phyloP scores from a whole-genome alignment of 1,284 basidiomycete genomes.

The Caloboletus inedulis region DNA sequence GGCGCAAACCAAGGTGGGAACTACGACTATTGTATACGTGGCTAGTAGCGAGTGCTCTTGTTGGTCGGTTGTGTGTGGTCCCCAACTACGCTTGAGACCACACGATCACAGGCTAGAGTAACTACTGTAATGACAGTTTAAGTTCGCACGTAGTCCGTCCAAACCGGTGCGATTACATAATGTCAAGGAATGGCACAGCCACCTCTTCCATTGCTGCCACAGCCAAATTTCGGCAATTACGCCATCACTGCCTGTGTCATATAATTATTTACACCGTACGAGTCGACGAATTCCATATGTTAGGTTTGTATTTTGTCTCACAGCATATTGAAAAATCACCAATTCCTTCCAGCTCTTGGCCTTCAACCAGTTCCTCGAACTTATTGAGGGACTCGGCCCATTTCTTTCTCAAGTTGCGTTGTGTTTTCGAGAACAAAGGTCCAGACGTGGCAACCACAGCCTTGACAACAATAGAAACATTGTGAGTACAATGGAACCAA shows the following conservation, averaged over 20 bases:
- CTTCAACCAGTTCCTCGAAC: neutral
- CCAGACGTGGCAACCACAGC: constrained; percentile 21
- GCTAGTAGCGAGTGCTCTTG: constrained; percentile 7
- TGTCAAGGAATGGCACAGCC: constrained; percentile 5
- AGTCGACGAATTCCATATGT: neutral
- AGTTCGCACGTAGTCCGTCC: neutral
- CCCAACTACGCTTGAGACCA: neutral
- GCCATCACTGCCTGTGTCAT: too few species aligned
- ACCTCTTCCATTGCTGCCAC: constrained; percentile 1
- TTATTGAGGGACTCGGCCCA: neutral
- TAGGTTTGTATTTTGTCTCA: neutral
- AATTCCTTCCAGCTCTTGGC: neutral
- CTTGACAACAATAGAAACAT: constrained; percentile 32
- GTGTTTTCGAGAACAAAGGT: constrained; percentile 21
- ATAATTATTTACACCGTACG: neutral
- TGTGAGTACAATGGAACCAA: constrained; percentile 34
- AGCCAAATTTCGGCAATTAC: constrained; percentile 6
- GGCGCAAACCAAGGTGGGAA: constrained; percentile 45
- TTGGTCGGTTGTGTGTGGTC: neutral
- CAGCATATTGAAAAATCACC: neutral
- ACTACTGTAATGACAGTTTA: too few species aligned
- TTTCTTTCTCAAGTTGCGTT: neutral
- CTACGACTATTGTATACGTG: constrained; percentile 24
- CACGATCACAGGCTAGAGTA: too few species aligned
- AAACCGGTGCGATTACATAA: constrained; percentile 1